A percentile compares a stretch with the other conserved stretches of the same genome.
These are phyloP conservation scores for Phialophora macrospora DNA, from an alignment of 2,329 filamentous ascomycete genomes.

Conservation along the genomic window DNA sequence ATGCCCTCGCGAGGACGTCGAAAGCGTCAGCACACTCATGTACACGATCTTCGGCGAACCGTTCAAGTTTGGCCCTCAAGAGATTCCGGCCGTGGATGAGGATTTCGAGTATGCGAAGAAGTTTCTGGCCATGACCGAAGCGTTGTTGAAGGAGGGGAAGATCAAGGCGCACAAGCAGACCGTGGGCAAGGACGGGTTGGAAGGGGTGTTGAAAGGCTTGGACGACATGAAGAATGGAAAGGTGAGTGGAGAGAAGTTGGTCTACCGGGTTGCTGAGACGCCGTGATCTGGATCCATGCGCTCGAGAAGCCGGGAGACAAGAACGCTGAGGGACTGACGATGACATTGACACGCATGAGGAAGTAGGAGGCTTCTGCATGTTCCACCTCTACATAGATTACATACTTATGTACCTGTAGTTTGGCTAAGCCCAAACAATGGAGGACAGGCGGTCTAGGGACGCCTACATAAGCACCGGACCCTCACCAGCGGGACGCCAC, in stretches of 20 bases:
- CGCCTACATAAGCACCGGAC: too few species aligned
- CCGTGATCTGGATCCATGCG: slow-evolving; percentile 19
- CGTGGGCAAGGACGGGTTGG: slow-evolving; percentile 50
- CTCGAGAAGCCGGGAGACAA: neutral
- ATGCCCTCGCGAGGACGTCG: slow-evolving; percentile 44
- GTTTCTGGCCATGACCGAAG: slow-evolving; percentile 49
- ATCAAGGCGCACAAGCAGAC: slow-evolving; percentile 52
- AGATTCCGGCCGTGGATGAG: slow-evolving; percentile 40
- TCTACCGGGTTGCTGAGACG: slow-evolving; percentile 48
- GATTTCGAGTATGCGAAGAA: slow-evolving; percentile 51
- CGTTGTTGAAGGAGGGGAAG: slow-evolving; percentile 51
- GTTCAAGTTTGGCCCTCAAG: slow-evolving; percentile 33
- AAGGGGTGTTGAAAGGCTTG: slow-evolving; percentile 54
- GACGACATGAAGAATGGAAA: slow-evolving; percentile 52
- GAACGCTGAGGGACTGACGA: neutral
- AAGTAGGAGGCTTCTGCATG: too few species aligned
- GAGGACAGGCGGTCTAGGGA: too few species aligned
- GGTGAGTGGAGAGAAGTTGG: slow-evolving; percentile 56
- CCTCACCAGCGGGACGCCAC: too few species aligned
- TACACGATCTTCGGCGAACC: slow-evolving; percentile 46
- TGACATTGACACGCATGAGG: neutral
- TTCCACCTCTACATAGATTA: too few species aligned
- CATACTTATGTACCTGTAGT: too few species aligned
- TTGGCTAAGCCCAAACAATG: too few species aligned
- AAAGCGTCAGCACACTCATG: slow-evolving; percentile 42